phyloP scores from a whole-genome alignment of 2,329 filamentous ascomycete genomes.

The Samsoniella hepiali region DNA sequence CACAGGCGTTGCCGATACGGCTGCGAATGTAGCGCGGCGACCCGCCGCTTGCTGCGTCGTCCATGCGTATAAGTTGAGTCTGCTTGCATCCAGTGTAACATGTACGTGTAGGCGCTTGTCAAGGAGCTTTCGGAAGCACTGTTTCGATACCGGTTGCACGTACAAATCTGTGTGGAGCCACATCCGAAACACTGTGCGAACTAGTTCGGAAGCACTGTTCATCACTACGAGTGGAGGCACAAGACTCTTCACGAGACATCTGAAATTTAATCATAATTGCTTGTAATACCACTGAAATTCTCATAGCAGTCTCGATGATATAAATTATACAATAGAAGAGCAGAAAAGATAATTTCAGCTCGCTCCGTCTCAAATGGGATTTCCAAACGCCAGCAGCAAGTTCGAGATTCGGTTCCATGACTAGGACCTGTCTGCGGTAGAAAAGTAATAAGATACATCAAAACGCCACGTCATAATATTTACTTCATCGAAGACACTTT shows the following conservation, averaged over 20 bases:
- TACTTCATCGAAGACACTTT: constrained; percentile 27
- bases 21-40: constrained; percentile 31
- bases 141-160: background rate
- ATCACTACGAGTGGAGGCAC: too few relatives aligned
- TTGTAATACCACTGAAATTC: constrained; percentile 9
- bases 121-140: constrained; percentile 18
- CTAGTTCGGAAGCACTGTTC: constrained; percentile 10
- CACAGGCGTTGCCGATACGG: constrained; percentile 52
- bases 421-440: constrained; percentile 5
- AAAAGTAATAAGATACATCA: constrained; percentile 1
- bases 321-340: constrained; percentile 16
- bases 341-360: background rate
- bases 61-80: constrained; percentile 2
- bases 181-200: constrained; percentile 6
- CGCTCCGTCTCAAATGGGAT: background rate
- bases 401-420: background rate
- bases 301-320: constrained; percentile 13
- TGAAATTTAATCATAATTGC: background rate
- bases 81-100: background rate
- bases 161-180: constrained; percentile 8
- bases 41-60: background rate
- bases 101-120: background rate
- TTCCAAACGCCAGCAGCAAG: constrained; percentile 11
- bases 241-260: background rate
- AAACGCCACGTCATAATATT: constrained; percentile 9